Conservation (phyloP, 768 basidiomycete genomes). For the Mycena crocata region DNA sequence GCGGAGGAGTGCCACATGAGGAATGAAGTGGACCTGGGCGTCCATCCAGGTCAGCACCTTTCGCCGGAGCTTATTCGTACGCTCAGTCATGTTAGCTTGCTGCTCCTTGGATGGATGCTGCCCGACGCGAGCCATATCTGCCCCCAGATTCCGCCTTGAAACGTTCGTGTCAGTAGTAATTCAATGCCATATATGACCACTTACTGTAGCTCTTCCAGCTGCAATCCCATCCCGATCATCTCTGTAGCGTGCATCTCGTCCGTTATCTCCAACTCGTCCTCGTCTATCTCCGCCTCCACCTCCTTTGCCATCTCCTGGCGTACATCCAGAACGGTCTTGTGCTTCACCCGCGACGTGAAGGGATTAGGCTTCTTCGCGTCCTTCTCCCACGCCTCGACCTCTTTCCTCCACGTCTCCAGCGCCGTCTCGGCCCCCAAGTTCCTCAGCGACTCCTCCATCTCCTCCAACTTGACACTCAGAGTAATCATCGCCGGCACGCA, state of each 20-base stretch:
- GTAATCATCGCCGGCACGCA: constrained; percentile 4
- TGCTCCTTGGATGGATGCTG: constrained; percentile 13
- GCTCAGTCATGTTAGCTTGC: constrained; percentile 1
- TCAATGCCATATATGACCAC: not conserved
- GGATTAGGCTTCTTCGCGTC: constrained; percentile 18
- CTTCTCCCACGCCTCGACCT: constrained; percentile 14
- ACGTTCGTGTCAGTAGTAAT: not conserved
- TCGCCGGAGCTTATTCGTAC: constrained; percentile 17
- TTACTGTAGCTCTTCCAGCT: constrained; percentile 35
- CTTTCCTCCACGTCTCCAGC: not conserved
- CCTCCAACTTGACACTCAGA: not conserved
- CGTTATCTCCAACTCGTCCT: not conserved
- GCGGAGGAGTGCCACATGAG: constrained; percentile 8
- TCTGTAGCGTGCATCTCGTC: constrained; percentile 20
- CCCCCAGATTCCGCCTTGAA: constrained; percentile 4
- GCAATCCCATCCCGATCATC: constrained; percentile 30
- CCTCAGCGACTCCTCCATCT: constrained; percentile 6
- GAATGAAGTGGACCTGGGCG: constrained; percentile 10
- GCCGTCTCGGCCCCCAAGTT: not conserved
- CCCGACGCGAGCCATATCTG: constrained; percentile 1
- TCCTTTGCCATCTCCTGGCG: constrained; percentile 35
- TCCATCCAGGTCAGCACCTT: constrained; percentile 25
- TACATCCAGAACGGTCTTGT: constrained; percentile 25
- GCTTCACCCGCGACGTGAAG: constrained; percentile 12
- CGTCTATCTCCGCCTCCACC: constrained; percentile 18